Base-by-base conservation (phyloP, 257 asterid genomes). In the Hygrophila difformis region DNA sequence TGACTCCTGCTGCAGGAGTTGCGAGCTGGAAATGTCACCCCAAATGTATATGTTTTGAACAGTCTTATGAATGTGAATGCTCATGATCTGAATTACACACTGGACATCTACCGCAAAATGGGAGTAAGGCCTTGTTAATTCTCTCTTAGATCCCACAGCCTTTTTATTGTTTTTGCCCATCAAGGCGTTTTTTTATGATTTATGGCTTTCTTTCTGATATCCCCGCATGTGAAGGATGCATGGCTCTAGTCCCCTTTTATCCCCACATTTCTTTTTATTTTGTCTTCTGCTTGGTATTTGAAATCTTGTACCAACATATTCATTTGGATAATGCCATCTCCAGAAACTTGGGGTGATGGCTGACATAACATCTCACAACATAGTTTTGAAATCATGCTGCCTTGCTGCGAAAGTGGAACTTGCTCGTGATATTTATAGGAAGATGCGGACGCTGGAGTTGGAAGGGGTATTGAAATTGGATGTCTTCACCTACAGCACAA, bases 31-130 rank as follows among this genome's bases (percentile, higher is more conserved):
- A 72, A 72, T 51, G 66, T 66, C 52, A 73, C 69, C 56, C 96
- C 97, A 29, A 88, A 84, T 61, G 54, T 43, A 45, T 77, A 76
- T 36, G 91, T 88, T 59, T 55, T 81, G 76, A 88, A 88, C 77
- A 88, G 97, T 60, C 87, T 88, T 62, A 88, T 88, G 96, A 88
- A 84, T 55, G 97, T 79, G 40, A 88, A 88, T 69, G 80, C 97
- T 33, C 62, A 62, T 51, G 97, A 88, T 68, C 74, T 88, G 65
- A 68, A 63, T 55, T 88, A 84, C 76, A 72, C 89, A 15, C 57
- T 75, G 71, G 64, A 56, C 45, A 68, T 79, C 53, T 88, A 70
- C 78, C 74, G 66, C 74, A 67, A 79, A 47, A 84, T 84, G 95
- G 73, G 75, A 56, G 97, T 85, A 78, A 72, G 75, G 20, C 34